Percentiles rank a stretch among this genome's conserved stretches.
Conservation (phyloP, 345 rosid species). For the Pugionium cornutum region DNA sequence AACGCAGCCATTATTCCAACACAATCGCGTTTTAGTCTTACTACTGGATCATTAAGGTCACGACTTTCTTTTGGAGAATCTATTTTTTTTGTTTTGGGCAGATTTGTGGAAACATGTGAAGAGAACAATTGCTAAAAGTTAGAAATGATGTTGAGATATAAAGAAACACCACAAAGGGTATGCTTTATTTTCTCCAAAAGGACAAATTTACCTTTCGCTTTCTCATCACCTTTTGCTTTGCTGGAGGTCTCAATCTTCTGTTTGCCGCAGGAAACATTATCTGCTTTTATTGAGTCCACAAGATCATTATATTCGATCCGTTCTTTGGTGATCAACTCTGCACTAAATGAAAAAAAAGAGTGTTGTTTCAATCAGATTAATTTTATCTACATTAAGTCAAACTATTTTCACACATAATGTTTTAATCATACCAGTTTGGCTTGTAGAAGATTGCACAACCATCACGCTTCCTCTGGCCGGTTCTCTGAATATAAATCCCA, state of each 20-base stretch:
- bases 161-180: constrained; percentile 23
- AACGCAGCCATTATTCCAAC: constrained; percentile 95
- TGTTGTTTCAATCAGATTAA: constrained; percentile 25
- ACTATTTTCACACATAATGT: constrained; percentile 8
- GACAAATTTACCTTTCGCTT: constrained; percentile 47
- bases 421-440: constrained; percentile 54
- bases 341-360: constrained; percentile 53
- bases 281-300: constrained; percentile 49
- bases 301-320: constrained; percentile 91
- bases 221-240: constrained; percentile 41
- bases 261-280: constrained; percentile 34
- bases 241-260: constrained; percentile 35
- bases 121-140: constrained; percentile 12
- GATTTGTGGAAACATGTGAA: constrained; percentile 25
- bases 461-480: constrained; percentile 75
- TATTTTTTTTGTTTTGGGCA: constrained; percentile 29
- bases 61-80: constrained; percentile 49
- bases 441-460: constrained; percentile 90
- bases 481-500: constrained; percentile 75
- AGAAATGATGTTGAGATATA: constrained; percentile 30
- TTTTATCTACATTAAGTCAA: constrained; percentile 5
- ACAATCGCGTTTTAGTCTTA: constrained; percentile 84
- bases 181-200: constrained; percentile 5
- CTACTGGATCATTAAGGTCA: constrained; percentile 76
- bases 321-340: constrained; percentile 73